Evolutionary conservation across 768 basidiomycete species (phyloP).

Genomic region (Xerocomellus dryophilus): DNA sequence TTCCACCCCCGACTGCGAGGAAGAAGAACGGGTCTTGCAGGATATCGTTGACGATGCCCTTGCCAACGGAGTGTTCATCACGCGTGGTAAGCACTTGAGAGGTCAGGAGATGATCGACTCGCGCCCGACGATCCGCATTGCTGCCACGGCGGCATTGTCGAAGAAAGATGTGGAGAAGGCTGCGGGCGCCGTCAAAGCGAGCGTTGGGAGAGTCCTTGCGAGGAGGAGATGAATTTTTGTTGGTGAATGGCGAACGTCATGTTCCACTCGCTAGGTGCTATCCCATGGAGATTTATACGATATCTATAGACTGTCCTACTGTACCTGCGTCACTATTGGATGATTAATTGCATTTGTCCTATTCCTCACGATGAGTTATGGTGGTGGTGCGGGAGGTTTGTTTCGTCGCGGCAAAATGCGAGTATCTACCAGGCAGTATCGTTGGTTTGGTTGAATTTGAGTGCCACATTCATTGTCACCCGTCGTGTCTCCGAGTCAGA

Average conservation of each 20-base stretch:
- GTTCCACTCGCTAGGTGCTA: background rate
- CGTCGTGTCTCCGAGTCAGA: no score
- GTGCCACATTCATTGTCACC: no score
- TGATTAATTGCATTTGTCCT: constrained; percentile 5
- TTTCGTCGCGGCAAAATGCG: no score
- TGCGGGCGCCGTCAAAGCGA: constrained; percentile 65
- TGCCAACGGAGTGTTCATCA: constrained; percentile 79
- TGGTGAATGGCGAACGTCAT: background rate
- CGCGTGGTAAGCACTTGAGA: constrained; percentile 75
- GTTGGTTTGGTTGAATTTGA: no score
- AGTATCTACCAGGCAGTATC: no score
- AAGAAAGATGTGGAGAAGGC: constrained; percentile 94
- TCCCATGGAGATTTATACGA: constrained; percentile 24
- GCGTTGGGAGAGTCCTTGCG: constrained; percentile 69
- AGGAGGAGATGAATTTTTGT: constrained; percentile 44
- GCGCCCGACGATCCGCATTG: constrained; percentile 82
- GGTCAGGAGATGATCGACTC: constrained; percentile 83
- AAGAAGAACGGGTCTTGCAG: constrained; percentile 81
- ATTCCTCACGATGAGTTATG: background rate
- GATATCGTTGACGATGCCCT: constrained; percentile 89
- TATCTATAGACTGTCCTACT: constrained; percentile 28
- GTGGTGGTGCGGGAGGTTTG: no score
- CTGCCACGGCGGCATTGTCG: constrained; percentile 71
- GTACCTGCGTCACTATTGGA: constrained; percentile 8
- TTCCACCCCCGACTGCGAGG: constrained; percentile 46